phyloP scores from a whole-genome alignment of 78 protist species.

The Emiliania huxleyi region DNA sequence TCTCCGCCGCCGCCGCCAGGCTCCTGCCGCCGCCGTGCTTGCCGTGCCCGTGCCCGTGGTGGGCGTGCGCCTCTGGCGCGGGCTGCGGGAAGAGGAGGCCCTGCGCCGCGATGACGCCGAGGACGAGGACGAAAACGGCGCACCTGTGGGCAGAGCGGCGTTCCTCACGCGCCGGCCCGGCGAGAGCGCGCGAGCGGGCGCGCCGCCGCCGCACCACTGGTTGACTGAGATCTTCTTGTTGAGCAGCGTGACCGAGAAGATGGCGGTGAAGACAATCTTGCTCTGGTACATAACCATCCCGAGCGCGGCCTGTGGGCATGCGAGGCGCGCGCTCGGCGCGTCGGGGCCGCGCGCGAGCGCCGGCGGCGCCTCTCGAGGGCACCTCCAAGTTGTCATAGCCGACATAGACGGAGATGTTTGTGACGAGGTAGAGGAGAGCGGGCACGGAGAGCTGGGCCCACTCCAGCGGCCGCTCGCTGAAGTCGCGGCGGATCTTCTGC shows the following conservation, averaged over 20 bases:
- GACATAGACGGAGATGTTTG: conserved; percentile 1
- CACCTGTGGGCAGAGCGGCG: no score
- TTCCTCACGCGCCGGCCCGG: no score
- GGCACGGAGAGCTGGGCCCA: background rate
- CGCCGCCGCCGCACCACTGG: background rate
- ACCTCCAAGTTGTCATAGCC: background rate
- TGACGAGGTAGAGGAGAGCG: background rate
- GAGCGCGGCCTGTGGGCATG: no score
- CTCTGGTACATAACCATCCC: background rate
- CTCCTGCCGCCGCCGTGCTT: background rate
- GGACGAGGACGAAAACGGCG: no score
- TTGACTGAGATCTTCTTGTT: background rate
- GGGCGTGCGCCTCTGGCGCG: no score
- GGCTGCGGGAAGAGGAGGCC: no score
- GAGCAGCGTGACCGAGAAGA: background rate
- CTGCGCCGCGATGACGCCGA: no score
- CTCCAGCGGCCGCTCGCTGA: background rate
- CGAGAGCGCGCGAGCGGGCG: background rate
- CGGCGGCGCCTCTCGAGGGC: background rate
- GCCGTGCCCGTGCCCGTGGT: background rate
- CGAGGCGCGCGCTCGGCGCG: no score
- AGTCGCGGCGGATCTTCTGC: background rate
- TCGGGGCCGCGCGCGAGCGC: no score
- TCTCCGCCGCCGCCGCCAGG: background rate
- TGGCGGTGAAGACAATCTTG: background rate